These are phyloP conservation scores for Boechera retrofracta DNA, from an alignment of 345 rosid species.

Conservation along the genomic window DNA sequence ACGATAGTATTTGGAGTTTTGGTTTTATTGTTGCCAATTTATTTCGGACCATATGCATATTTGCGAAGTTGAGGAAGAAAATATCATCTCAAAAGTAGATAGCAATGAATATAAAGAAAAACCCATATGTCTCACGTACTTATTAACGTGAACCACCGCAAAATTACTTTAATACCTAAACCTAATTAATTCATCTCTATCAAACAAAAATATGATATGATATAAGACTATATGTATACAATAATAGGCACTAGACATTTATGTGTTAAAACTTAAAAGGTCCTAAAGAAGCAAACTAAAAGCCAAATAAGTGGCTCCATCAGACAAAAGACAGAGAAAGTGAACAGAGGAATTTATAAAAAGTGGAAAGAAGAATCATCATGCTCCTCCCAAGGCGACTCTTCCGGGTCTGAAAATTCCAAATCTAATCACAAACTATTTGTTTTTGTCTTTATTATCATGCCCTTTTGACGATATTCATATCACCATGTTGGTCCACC, in stretches of 20 bases:
- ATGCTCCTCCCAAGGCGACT: slow-evolving; percentile 48
- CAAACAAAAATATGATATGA: neutral
- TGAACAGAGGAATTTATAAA: slow-evolving; percentile 33
- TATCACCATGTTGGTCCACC: slow-evolving; percentile 50
- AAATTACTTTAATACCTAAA: neutral
- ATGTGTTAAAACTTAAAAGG: slow-evolving; percentile 21
- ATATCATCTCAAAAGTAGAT: neutral
- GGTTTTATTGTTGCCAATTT: neutral
- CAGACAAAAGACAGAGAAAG: slow-evolving; percentile 38
- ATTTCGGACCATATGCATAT: neutral
- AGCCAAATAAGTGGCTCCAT: slow-evolving; percentile 38
- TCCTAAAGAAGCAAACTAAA: slow-evolving; percentile 25
- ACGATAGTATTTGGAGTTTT: neutral
- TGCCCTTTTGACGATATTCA: slow-evolving; percentile 30
- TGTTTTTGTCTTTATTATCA: slow-evolving; percentile 37
- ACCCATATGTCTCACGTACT: neutral
- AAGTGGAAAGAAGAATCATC: slow-evolving; percentile 42
- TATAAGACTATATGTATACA: slow-evolving; percentile 1
- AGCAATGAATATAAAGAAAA: neutral
- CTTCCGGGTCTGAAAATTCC: slow-evolving; percentile 50
- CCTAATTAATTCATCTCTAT: neutral
- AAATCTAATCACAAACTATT: slow-evolving; percentile 37
- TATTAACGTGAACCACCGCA: neutral
- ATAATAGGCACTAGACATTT: slow-evolving; percentile 17
- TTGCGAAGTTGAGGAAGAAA: neutral